Evolutionary conservation across 1,284 basidiomycete genomes (phyloP).

Genomic region (Agroathelia rolfsii): DNA sequence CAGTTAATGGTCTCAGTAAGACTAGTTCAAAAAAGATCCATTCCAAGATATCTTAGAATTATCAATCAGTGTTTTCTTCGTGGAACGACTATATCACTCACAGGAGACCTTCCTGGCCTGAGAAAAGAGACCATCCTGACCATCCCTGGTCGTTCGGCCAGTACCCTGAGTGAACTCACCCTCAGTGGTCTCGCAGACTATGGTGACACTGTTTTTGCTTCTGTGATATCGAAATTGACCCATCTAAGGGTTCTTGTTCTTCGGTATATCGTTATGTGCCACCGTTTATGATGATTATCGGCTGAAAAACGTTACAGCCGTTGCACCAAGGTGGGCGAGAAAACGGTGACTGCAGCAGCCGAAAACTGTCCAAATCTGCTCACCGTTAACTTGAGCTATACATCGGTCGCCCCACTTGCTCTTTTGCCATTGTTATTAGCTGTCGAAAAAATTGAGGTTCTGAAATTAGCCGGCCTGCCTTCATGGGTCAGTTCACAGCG

Average conservation of each 20-base stretch:
- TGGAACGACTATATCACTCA: slow-evolving; percentile 40
- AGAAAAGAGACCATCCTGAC: slow-evolving; percentile 38
- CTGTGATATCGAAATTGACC: slow-evolving; percentile 34
- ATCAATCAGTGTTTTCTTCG: slow-evolving; percentile 57
- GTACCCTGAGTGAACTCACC: slow-evolving; percentile 35
- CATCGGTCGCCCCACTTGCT: slow-evolving; percentile 38
- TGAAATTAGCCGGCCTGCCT: slow-evolving; percentile 54
- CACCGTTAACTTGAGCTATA: slow-evolving; percentile 52
- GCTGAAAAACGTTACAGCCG: slow-evolving; percentile 28
- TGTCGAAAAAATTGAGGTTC: slow-evolving; percentile 36
- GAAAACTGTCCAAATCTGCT: slow-evolving; percentile 33
- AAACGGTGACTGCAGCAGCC: slow-evolving; percentile 35
- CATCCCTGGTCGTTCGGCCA: slow-evolving; percentile 28
- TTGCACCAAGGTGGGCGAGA: slow-evolving; percentile 43
- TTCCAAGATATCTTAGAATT: too few species aligned
- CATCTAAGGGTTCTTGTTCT: slow-evolving; percentile 38
- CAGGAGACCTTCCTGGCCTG: slow-evolving; percentile 42
- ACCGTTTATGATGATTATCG: slow-evolving; percentile 3
- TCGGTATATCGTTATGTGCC: slow-evolving; percentile 29
- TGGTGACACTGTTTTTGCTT: slow-evolving; percentile 40
- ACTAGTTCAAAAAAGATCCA: too few species aligned
- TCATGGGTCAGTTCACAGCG: slow-evolving; percentile 38
- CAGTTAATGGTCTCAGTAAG: too few species aligned
- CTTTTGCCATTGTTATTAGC: slow-evolving; percentile 33
- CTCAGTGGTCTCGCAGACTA: slow-evolving; percentile 43